Evolutionary conservation across 2,329 filamentous ascomycete genomes (phyloP).

Genomic region (Neodidymelliopsis sp.): DNA sequence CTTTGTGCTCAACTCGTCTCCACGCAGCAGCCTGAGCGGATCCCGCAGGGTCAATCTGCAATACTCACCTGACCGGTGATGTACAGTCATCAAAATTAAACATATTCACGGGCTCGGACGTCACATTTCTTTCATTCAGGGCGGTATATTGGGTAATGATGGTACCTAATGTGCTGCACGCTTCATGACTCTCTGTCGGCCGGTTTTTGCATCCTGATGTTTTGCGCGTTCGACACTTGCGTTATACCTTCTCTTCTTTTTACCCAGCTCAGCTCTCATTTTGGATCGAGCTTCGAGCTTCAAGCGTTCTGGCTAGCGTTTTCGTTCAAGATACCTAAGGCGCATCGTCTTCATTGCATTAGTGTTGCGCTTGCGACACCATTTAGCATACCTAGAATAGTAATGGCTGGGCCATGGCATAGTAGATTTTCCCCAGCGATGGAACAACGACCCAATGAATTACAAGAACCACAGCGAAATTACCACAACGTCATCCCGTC

Average conservation of each 20-base stretch:
- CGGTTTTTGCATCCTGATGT: no score
- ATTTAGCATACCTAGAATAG: no score
- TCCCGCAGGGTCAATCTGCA: constrained; percentile 41
- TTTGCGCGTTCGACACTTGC: constrained; percentile 10
- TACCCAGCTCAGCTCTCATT: constrained; percentile 9
- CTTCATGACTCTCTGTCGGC: constrained; percentile 6
- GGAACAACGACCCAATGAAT: constrained; percentile 8
- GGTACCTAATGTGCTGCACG: constrained; percentile 6
- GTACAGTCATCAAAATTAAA: background rate
- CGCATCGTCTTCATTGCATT: constrained; percentile 4
- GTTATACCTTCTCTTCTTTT: constrained; percentile 14
- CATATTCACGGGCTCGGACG: background rate
- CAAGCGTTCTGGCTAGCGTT: constrained; percentile 21
- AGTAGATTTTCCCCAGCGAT: constrained; percentile 15
- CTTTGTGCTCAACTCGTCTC: constrained; percentile 52
- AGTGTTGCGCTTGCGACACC: constrained; percentile 9
- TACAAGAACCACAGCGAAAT: no score
- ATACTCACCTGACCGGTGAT: constrained; percentile 30
- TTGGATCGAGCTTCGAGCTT: constrained; percentile 17
- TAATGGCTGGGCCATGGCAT: constrained; percentile 17
- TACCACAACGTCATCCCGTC: constrained; percentile 14
- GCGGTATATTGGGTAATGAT: constrained; percentile 15
- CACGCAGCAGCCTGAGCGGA: constrained; percentile 47
- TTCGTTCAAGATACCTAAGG: constrained; percentile 18
- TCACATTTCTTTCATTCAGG: constrained; percentile 1